Evolutionary conservation across 2,329 filamentous ascomycete species (phyloP).

Genomic region (Ophiostoma triangulosporum): DNA sequence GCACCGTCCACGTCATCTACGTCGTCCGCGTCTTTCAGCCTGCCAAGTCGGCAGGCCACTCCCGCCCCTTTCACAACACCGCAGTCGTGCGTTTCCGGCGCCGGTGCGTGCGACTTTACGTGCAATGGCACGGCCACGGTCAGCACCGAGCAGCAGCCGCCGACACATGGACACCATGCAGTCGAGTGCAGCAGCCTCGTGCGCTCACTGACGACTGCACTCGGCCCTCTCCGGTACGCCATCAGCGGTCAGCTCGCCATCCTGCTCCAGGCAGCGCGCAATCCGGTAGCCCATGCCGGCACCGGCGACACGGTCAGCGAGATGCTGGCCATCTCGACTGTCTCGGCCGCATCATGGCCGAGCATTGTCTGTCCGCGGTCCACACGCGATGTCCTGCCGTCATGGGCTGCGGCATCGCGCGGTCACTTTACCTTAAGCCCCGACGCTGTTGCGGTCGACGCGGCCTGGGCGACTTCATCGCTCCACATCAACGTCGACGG

Average conservation of each 20-base stretch:
- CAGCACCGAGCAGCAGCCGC: background rate
- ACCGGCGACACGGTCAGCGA: too few species aligned
- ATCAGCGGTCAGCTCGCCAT: constrained; percentile 33
- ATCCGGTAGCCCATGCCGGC: background rate
- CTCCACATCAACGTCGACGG: background rate
- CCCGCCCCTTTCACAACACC: too few species aligned
- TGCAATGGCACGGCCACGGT: background rate
- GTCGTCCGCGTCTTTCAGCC: too few species aligned
- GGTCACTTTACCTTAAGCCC: constrained; percentile 18
- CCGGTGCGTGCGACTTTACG: too few species aligned
- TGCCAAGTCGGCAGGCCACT: background rate
- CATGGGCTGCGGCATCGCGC: constrained; percentile 25
- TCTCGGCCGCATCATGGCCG: background rate
- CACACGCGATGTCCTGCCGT: constrained; percentile 23
- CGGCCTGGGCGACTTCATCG: constrained; percentile 17
- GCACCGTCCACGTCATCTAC: too few species aligned
- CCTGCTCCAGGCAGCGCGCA: background rate
- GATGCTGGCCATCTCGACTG: background rate
- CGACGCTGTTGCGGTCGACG: constrained; percentile 18
- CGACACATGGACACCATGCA: too few species aligned
- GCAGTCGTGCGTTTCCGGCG: too few species aligned
- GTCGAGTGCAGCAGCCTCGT: constrained; percentile 19
- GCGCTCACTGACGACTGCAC: constrained; percentile 23
- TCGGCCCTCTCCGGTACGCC: constrained; percentile 32
- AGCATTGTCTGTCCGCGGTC: constrained; percentile 27